Percentiles rank a stretch among this genome's conserved stretches.
phyloP scores from a whole-genome alignment of 225 moss, liverwort and hornwort genomes.

The Physcomitrium patens region DNA sequence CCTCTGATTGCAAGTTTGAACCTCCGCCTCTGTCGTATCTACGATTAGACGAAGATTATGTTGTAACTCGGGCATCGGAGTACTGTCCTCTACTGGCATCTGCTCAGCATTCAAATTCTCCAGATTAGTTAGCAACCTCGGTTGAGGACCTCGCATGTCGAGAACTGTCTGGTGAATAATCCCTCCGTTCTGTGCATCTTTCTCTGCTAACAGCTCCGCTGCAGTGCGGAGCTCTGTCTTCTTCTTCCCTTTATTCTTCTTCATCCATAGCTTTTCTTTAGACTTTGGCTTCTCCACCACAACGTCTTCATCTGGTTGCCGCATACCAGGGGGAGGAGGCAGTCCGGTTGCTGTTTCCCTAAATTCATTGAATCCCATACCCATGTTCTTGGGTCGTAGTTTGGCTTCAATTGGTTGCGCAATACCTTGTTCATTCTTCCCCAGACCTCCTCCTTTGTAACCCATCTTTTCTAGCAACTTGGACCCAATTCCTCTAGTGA shows the following conservation, averaged over 20 bases:
- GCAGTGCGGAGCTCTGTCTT: slow-evolving; percentile 69
- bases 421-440: slow-evolving; percentile 91
- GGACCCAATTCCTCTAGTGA: slow-evolving; percentile 79
- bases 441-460: slow-evolving; percentile 93
- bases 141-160: slow-evolving; percentile 91
- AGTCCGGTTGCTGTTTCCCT: slow-evolving; percentile 69
- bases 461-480: slow-evolving; percentile 98
- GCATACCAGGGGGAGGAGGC: slow-evolving; percentile 70
- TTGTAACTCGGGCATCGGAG: slow-evolving; percentile 89
- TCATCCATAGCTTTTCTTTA: slow-evolving; percentile 81
- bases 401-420: slow-evolving; percentile 86
- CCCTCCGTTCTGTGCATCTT: slow-evolving; percentile 65
- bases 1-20: slow-evolving; percentile 74
- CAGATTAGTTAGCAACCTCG: slow-evolving; percentile 76
- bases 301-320: slow-evolving; percentile 55
- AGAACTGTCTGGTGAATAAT: slow-evolving; percentile 84
- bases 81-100: slow-evolving; percentile 62
- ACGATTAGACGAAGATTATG: slow-evolving; percentile 83
- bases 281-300: slow-evolving; percentile 68
- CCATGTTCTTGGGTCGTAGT: slow-evolving; percentile 90
- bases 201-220: slow-evolving; percentile 75
- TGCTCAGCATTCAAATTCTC: slow-evolving; percentile 88
- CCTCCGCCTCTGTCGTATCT: slow-evolving; percentile 81
- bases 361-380: slow-evolving; percentile 98
- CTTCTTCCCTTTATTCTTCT: slow-evolving; percentile 69